Percentiles rank a stretch among this genome's conserved stretches.
Evolutionary conservation across 2,329 filamentous ascomycete species (phyloP).

Genomic region (Lojkania enalia): DNA sequence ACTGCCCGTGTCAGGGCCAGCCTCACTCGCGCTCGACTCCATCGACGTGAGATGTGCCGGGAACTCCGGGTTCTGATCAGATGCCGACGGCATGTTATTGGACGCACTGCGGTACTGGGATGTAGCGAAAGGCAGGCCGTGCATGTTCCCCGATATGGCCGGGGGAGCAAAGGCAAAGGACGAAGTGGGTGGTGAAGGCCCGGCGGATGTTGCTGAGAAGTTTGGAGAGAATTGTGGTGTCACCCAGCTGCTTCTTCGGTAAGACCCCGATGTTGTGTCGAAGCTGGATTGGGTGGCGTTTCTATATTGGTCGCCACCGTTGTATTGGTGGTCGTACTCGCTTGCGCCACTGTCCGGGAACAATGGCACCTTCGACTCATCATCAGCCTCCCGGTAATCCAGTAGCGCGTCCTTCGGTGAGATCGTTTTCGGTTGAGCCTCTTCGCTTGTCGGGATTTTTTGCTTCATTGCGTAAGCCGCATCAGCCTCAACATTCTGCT

Average conservation of each 20-base stretch:
- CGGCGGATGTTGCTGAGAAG: slow-evolving; percentile 35
- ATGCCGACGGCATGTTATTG: slow-evolving; percentile 31
- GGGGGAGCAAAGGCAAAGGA: slow-evolving; percentile 54
- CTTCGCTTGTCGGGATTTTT: slow-evolving; percentile 44
- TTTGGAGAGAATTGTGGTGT: slow-evolving; percentile 41
- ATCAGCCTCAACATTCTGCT: slow-evolving; percentile 66
- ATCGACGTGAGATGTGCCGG: slow-evolving; percentile 63
- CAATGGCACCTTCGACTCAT: slow-evolving; percentile 70
- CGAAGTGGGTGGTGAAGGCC: slow-evolving; percentile 37
- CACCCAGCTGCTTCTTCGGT: slow-evolving; percentile 40
- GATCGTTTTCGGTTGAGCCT: slow-evolving; percentile 72
- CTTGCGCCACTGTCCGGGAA: slow-evolving; percentile 66
- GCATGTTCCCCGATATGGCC: slow-evolving; percentile 38
- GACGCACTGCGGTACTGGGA: slow-evolving; percentile 40
- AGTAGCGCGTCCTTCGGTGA: slow-evolving; percentile 91
- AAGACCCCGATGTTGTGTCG: slow-evolving; percentile 39
- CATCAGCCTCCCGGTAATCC: slow-evolving; percentile 78
- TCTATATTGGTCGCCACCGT: slow-evolving; percentile 46
- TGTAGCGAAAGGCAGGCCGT: slow-evolving; percentile 31
- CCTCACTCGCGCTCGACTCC: slow-evolving; percentile 64
- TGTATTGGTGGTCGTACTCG: slow-evolving; percentile 54
- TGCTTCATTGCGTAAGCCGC: slow-evolving; percentile 50
- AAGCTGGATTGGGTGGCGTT: slow-evolving; percentile 42
- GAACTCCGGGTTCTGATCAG: slow-evolving; percentile 59
- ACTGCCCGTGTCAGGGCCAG: slow-evolving; percentile 48